phyloP scores from a whole-genome alignment of 2,329 filamentous ascomycete species.

The Aaosphaeria pasadenensis region DNA sequence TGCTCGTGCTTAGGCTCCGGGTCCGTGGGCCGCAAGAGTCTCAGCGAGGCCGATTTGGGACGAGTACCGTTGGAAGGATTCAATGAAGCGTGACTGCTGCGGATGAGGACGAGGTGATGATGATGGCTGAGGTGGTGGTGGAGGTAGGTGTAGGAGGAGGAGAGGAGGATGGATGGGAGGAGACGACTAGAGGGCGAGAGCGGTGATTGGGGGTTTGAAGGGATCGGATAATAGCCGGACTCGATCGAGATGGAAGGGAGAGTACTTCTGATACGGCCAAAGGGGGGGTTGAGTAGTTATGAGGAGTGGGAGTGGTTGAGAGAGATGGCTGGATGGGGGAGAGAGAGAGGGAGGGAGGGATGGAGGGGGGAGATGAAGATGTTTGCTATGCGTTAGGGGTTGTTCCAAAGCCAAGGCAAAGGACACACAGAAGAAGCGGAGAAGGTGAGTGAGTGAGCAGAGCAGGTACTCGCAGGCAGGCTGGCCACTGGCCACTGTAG shows the following conservation, averaged over 20 bases:
- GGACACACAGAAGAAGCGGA: neutral
- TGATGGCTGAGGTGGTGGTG: no score
- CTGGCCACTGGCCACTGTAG: no score
- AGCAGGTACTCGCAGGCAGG: no score
- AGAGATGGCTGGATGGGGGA: constrained; percentile 4
- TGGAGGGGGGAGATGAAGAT: constrained; percentile 22
- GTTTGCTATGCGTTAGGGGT: constrained; percentile 32
- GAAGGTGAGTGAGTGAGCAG: no score
- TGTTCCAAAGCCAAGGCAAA: constrained; percentile 20
- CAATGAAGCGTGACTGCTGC: no score
- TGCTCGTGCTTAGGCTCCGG: neutral
- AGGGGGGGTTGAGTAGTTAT: neutral
- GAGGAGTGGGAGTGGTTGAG: constrained; percentile 1
- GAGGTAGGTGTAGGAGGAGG: neutral
- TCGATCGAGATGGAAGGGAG: constrained; percentile 1
- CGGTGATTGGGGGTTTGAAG: constrained; percentile 10
- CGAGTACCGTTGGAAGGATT: constrained; percentile 1
- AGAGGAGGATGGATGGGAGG: constrained; percentile 4
- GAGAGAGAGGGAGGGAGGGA: constrained; percentile 1
- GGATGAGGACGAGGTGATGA: no score
- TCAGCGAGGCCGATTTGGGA: constrained; percentile 8
- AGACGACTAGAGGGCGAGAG: constrained; percentile 7
- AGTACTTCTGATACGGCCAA: no score
- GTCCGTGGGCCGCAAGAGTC: constrained; percentile 10
- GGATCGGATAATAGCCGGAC: constrained; percentile 6